A percentile compares a stretch with the other conserved stretches of the same genome.
Conservation (phyloP, 2,329 filamentous ascomycete genomes). For the Macrophomina phaseolina region DNA sequence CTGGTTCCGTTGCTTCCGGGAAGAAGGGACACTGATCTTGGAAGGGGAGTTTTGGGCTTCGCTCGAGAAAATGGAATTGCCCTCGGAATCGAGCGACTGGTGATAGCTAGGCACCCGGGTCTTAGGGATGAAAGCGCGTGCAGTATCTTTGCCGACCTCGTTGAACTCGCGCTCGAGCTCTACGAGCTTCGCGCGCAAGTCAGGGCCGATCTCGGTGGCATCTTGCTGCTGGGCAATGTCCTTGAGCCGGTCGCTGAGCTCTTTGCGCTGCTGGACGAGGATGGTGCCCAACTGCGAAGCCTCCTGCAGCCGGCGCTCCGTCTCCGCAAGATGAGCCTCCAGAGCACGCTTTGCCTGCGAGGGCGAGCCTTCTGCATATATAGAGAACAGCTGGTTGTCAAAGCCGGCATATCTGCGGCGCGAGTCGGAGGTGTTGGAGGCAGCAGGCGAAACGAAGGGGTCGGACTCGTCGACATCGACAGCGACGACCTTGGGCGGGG, state of each 20-base stretch:
- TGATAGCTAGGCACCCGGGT: constrained; percentile 69
- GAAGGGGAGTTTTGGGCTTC: constrained; percentile 85
- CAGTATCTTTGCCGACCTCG: constrained; percentile 87
- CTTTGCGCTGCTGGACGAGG: constrained; percentile 83
- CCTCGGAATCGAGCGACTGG: constrained; percentile 36
- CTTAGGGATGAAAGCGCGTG: constrained; percentile 86
- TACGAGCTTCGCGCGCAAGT: constrained; percentile 79
- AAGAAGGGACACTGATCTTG: constrained; percentile 83
- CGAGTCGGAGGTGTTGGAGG: constrained; percentile 38
- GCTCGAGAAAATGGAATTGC: constrained; percentile 68
- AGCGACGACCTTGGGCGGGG: constrained; percentile 47
- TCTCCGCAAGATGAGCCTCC: constrained; percentile 90
- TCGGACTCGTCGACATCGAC: constrained; percentile 48
- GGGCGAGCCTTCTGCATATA: constrained; percentile 78
- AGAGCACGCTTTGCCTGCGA: constrained; percentile 86
- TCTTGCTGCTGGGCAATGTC: constrained; percentile 79
- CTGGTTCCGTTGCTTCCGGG: constrained; percentile 85
- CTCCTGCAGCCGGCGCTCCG: constrained; percentile 88
- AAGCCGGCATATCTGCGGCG: constrained; percentile 80
- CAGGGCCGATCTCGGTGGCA: constrained; percentile 77
- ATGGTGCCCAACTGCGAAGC: constrained; percentile 87
- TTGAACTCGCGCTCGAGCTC: constrained; percentile 96
- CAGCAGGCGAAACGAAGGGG: constrained; percentile 50
- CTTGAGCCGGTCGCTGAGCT: constrained; percentile 79
- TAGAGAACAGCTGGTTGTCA: constrained; percentile 77